phyloP scores from a whole-genome alignment of 169 alveolate species.

The Babesia divergens region DNA sequence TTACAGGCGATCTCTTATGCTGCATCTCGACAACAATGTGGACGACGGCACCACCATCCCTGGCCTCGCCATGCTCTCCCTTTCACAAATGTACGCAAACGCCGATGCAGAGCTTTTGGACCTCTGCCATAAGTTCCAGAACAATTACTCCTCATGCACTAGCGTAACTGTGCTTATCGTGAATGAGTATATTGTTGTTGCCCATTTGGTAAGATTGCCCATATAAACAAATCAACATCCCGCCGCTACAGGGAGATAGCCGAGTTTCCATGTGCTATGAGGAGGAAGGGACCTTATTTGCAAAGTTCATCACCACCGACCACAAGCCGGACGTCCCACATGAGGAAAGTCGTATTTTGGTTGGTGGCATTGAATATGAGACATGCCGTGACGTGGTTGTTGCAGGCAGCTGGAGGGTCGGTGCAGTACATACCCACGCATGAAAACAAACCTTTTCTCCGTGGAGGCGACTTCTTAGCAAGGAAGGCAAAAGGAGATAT shows the following conservation, averaged over 20 bases:
- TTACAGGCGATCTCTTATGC: slow-evolving; percentile 9
- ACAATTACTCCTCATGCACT: slow-evolving; percentile 79
- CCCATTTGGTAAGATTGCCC: slow-evolving; percentile 70
- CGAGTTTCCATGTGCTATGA: slow-evolving; percentile 38
- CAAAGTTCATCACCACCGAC: slow-evolving; percentile 70
- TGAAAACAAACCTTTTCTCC: slow-evolving; percentile 75
- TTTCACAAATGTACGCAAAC: slow-evolving; percentile 54
- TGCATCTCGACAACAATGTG: neutral
- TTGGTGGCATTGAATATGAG: neutral
- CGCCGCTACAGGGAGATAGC: slow-evolving; percentile 60
- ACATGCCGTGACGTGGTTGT: neutral
- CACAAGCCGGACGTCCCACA: slow-evolving; percentile 77
- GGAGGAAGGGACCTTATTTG: slow-evolving; percentile 15
- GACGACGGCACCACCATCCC: slow-evolving; percentile 3
- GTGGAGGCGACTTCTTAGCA: slow-evolving; percentile 80
- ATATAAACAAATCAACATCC: neutral
- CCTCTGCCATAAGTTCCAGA: slow-evolving; percentile 50
- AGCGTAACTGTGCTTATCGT: slow-evolving; percentile 75
- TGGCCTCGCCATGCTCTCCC: slow-evolving; percentile 24
- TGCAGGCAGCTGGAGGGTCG: slow-evolving; percentile 60
- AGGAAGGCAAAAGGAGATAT: slow-evolving; percentile 78
- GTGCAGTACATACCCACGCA: slow-evolving; percentile 74
- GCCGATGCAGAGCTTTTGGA: slow-evolving; percentile 71
- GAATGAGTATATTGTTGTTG: slow-evolving; percentile 67
- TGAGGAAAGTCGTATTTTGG: slow-evolving; percentile 65